A percentile compares a stretch with the other conserved stretches of the same genome.
These are phyloP conservation scores for Noccaea caerulescens DNA, from an alignment of 345 rosid species.

Conservation along the genomic window DNA sequence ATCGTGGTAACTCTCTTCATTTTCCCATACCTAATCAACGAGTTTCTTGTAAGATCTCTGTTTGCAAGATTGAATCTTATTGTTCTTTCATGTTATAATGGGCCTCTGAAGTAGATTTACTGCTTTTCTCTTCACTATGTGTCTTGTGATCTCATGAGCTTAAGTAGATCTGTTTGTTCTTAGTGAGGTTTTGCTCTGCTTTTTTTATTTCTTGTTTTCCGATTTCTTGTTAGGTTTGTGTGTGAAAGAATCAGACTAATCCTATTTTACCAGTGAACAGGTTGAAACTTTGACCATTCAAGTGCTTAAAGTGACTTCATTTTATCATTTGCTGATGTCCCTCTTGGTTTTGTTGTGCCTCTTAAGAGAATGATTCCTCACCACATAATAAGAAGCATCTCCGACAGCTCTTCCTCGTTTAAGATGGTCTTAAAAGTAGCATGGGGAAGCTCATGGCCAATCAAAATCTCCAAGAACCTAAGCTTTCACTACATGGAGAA, in stretches of 20 bases:
- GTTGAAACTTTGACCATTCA: neutral
- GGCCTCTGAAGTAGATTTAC: neutral
- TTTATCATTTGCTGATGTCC: neutral
- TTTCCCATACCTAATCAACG: neutral
- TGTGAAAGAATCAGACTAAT: neutral
- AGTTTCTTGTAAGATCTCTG: neutral
- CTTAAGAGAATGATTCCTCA: conserved; percentile 37
- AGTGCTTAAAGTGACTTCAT: too few species aligned
- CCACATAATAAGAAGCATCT: conserved; percentile 19
- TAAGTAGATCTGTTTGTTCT: conserved; percentile 17
- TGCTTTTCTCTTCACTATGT: neutral
- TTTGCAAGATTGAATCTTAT: conserved; percentile 9
- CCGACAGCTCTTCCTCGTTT: neutral
- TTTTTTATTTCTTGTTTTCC: neutral
- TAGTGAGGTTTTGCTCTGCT: conserved; percentile 7
- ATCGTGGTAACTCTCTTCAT: conserved; percentile 6
- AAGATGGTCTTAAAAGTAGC: conserved; percentile 28
- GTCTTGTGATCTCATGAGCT: neutral
- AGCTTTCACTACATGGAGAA: conserved; percentile 36
- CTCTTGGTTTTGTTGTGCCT: conserved; percentile 1
- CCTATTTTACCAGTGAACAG: neutral
- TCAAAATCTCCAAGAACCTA: conserved; percentile 15
- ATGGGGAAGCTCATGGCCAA: conserved; percentile 40
- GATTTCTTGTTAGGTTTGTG: neutral
- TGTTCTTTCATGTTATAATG: neutral